Conservation (phyloP, 345 rosid genomes). For the Lepidium africanum region DNA sequence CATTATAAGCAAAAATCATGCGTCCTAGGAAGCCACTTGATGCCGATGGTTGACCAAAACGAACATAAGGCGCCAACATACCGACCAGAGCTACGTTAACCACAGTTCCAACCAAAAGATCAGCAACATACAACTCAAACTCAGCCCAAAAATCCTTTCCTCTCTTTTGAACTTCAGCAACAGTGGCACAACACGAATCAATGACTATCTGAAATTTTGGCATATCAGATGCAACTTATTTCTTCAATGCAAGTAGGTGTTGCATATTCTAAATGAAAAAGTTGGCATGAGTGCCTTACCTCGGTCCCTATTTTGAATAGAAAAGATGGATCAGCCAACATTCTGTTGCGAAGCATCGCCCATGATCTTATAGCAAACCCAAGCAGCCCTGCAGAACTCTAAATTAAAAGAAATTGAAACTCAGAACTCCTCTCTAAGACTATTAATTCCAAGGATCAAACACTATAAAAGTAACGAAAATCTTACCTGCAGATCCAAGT, state of each 20-base stretch:
- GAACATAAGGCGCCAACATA: slow-evolving; percentile 90
- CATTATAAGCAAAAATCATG: slow-evolving; percentile 59
- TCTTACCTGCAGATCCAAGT: slow-evolving; percentile 65
- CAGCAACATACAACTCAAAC: slow-evolving; percentile 89
- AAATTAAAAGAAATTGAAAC: not conserved
- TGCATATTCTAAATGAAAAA: not conserved
- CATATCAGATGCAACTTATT: not conserved
- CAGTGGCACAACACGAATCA: slow-evolving; percentile 85
- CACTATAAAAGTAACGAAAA: not conserved
- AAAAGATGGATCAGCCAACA: slow-evolving; percentile 94
- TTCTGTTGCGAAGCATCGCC: slow-evolving; percentile 72
- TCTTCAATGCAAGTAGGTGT: not conserved
- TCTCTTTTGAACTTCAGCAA: slow-evolving; percentile 90
- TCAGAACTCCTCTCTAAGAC: not conserved
- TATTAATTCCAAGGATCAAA: not conserved
- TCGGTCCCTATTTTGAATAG: slow-evolving; percentile 91
- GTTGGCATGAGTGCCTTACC: slow-evolving; percentile 29
- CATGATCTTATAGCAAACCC: slow-evolving; percentile 62
- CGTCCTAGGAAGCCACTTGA: slow-evolving; percentile 61
- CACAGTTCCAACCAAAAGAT: slow-evolving; percentile 80
- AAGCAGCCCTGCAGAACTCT: slow-evolving; percentile 66
- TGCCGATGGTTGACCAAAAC: slow-evolving; percentile 60
- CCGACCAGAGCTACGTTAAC: slow-evolving; percentile 85
- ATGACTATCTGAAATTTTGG: slow-evolving; percentile 60
- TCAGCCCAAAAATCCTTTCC: slow-evolving; percentile 93